Percentiles rank a stretch among this genome's conserved stretches.
These are phyloP conservation scores for Cucumis cinereus DNA, from an alignment of 306 rosid genomes.

Conservation along the genomic window DNA sequence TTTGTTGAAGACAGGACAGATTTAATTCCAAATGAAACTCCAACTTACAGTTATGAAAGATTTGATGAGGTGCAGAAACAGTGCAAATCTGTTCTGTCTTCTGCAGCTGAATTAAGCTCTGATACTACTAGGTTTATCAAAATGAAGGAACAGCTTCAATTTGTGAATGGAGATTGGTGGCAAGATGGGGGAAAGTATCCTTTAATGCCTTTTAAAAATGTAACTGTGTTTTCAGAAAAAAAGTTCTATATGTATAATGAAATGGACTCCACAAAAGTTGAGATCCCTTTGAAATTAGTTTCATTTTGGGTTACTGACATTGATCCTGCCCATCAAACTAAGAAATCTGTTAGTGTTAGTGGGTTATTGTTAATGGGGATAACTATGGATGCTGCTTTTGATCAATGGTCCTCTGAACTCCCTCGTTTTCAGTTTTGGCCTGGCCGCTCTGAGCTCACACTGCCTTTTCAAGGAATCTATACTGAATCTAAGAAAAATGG, in stretches of 20 bases:
- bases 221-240: background rate
- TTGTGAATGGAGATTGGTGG: slow-evolving; percentile 76
- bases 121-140: slow-evolving; percentile 23
- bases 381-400: slow-evolving; percentile 30
- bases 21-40: slow-evolving; percentile 2
- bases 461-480: slow-evolving; percentile 71
- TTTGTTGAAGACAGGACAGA: background rate
- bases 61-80: slow-evolving; percentile 54
- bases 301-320: slow-evolving; percentile 66
- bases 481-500: slow-evolving; percentile 67
- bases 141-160: slow-evolving; percentile 43
- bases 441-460: slow-evolving; percentile 41
- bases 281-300: slow-evolving; percentile 31
- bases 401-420: slow-evolving; percentile 17
- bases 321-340: slow-evolving; percentile 43
- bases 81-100: slow-evolving; percentile 48
- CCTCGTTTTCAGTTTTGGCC: slow-evolving; percentile 51
- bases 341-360: slow-evolving; percentile 38
- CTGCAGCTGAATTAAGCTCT: slow-evolving; percentile 54
- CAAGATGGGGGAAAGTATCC: slow-evolving; percentile 56
- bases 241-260: background rate
- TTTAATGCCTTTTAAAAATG: slow-evolving; percentile 53
- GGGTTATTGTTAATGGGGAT: slow-evolving; percentile 55
- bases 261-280: slow-evolving; percentile 9
- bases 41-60: slow-evolving; percentile 43